Evolutionary conservation across 192 early-diverging fungal species (phyloP).

Genomic region (Backusella circina): DNA sequence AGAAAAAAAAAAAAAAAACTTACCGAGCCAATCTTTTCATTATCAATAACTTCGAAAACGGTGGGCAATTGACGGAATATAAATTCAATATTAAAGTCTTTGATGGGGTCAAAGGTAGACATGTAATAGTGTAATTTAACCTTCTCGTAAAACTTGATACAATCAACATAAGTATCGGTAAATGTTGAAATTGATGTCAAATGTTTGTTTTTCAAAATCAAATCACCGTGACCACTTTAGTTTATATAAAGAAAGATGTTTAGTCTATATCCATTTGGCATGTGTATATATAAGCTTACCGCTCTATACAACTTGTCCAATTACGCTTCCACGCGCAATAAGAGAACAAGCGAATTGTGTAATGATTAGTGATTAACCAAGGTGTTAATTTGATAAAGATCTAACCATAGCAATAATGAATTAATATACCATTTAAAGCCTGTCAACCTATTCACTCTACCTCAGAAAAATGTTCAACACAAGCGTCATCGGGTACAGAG

Average conservation of each 20-base stretch:
- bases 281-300: neutral
- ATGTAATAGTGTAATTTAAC: constrained; percentile 41
- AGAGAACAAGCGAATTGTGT: constrained; percentile 25
- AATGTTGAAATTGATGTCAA: constrained; percentile 29
- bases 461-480: constrained; percentile 25
- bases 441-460: constrained; percentile 19
- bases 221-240: neutral
- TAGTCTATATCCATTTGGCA: neutral
- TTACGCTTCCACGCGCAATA: constrained; percentile 21
- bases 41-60: constrained; percentile 37
- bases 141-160: constrained; percentile 40
- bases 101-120: constrained; percentile 41
- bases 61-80: constrained; percentile 42
- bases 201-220: constrained; percentile 4
- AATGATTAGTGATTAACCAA: constrained; percentile 34
- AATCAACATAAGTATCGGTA: constrained; percentile 38
- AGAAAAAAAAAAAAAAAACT: neutral
- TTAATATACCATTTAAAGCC: neutral
- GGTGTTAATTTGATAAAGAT: constrained; percentile 20
- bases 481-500: constrained; percentile 19
- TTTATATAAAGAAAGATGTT: neutral
- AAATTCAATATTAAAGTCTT: constrained; percentile 53
- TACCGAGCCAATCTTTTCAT: constrained; percentile 50
- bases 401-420: neutral
- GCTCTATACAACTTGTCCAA: constrained; percentile 19